Evolutionary conservation across 2,329 filamentous ascomycete species (phyloP), one percentile per base, ranked within the genome.

Genomic region (Fusarium keratoplasticum): DNA sequence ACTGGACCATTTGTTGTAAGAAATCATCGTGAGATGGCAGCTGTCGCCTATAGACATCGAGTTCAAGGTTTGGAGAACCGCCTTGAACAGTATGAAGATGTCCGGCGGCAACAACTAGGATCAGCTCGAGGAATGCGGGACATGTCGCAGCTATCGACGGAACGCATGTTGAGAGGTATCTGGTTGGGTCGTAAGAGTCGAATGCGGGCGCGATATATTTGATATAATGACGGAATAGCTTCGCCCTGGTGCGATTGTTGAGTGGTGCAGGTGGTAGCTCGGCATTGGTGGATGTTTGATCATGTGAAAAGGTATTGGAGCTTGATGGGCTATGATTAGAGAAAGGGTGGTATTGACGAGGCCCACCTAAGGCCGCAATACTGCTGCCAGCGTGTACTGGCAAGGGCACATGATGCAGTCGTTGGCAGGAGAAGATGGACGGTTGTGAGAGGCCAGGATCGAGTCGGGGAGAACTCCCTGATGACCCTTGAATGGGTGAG

Each of bases 141-240:
- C 70, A 70, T 50, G 66, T 13, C 3, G 66, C 66, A 5, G 70
- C 69, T 35, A 55, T 59, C 7, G 69, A 72, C 10, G 70, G 67
- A 14, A 72, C 64, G 1, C 42, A 36, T n/a, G 64, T 33, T 11
- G 70, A 60, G 8, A 74, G 64, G 55, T 70, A 68, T 47, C 58
- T 67, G 13, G 61, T 69, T 10, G 72, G 67, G 13, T 74, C 72
- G 22, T 72, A 74, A 8, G 64, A 38, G 54, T 74, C 72, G 52
- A 74, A 72, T 6, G 72, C 70, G 5, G 72, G 72, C 3, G 70
- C 72, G 29, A 74, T 67, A 38, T 74, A 66, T 3, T 36, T 64
- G 25, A 74, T 68, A 18, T 68, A 74, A 61, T 72, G 66, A 8
- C 67, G 67, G 10, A 74, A 70, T 3, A 72, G 64, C 38, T 70